Evolutionary conservation across 768 basidiomycete genomes (phyloP).

Genomic region (Lentinula lateritia): DNA sequence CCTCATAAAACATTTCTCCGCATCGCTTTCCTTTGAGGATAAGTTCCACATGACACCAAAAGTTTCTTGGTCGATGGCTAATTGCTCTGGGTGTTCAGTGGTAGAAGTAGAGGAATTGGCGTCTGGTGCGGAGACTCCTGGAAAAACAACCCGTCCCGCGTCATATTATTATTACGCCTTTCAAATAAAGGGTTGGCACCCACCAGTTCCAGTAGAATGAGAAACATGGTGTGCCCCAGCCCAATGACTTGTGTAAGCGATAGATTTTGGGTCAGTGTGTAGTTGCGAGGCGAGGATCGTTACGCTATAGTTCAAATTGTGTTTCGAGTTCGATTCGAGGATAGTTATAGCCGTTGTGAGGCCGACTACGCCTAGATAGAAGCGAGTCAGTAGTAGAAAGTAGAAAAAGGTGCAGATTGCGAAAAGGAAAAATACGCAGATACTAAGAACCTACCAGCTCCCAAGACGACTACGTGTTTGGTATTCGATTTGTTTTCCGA

Average conservation of each 20-base stretch:
- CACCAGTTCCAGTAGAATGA: slow-evolving; percentile 36
- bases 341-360: slow-evolving; percentile 48
- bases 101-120: neutral
- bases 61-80: slow-evolving; percentile 42
- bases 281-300: slow-evolving; percentile 47
- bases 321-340: slow-evolving; percentile 31
- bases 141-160: neutral
- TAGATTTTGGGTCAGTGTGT: slow-evolving; percentile 43
- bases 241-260: slow-evolving; percentile 53
- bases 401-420: neutral
- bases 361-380: slow-evolving; percentile 44
- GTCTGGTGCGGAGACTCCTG: neutral
- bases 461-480: slow-evolving; percentile 1
- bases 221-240: slow-evolving; percentile 61
- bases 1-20: slow-evolving; percentile 42
- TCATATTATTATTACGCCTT: too few relatives aligned
- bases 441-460: neutral
- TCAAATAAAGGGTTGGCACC: neutral
- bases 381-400: neutral
- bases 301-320: slow-evolving; percentile 30
- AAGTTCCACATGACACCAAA: slow-evolving; percentile 49
- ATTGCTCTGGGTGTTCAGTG: slow-evolving; percentile 22
- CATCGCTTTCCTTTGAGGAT: slow-evolving; percentile 34
- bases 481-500: neutral
- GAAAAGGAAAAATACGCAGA: neutral